Evolutionary conservation across 2,329 filamentous ascomycete species (phyloP), one percentile per base, ranked within the genome.

Genomic region (Paraconiothyrium brasiliense): DNA sequence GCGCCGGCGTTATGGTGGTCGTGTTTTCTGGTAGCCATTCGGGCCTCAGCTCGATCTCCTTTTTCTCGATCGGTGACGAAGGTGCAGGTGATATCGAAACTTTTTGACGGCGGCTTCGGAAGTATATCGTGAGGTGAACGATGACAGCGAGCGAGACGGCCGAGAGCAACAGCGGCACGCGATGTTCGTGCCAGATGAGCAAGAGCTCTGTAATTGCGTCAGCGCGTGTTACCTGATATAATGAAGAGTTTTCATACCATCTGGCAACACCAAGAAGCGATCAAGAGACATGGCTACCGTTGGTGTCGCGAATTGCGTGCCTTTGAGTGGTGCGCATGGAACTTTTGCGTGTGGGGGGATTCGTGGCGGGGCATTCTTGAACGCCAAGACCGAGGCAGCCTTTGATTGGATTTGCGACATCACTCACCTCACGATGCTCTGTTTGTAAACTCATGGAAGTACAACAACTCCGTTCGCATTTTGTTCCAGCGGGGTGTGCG

Each of bases 21-120:
- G 72, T 74, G 51, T 78, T 74, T 50, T 74, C 71, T 1, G 75
- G 73, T 7, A 76, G 68, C 77, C 77, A 79, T 67, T 76, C 72
- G 2, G 72, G 72, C 58, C 71, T 68, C 24, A 76, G 63, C 24
- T 76, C 70, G 16, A 77, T 64, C 0, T 58, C 63, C n/a, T 69
- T 71, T 63, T 78, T 76, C 57, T 74, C 71, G 9, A 70, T 48
- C 13, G 76, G 76, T 50, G 76, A 77, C 1, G 68, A 70, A 30
- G 76, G 73, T 10, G 68, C 57, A 2, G 76, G 73, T 14, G 77
- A 76, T 8, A 59, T 55, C 1, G 74, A 73, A 8, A 74, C 44
- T 51, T 74, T 78, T 43, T 70, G 63, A 41, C 76, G 65, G 24
- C 65, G 69, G 48, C 66, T 61, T 51, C 73, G 74, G 14, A 72